Evolutionary conservation across 164 flowering plant species (phyloP), one percentile per base, ranked within the genome.

Genomic region (Vitis rotundifolia): DNA sequence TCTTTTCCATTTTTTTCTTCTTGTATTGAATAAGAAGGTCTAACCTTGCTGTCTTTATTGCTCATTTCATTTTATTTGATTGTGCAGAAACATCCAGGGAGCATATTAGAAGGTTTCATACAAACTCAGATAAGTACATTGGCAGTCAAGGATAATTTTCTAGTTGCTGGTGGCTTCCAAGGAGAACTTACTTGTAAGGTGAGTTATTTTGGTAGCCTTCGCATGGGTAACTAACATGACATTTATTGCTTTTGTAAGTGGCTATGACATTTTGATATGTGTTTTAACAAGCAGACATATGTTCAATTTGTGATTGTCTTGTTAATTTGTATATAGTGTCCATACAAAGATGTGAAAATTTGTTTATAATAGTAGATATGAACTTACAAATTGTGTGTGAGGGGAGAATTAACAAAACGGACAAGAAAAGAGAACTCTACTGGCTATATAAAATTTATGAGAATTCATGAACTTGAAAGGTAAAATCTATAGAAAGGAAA

Each of bases 151-250:
- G 84, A 88, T 52, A 81, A 84, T 57, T 75, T 86, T 56, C 69
- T 91, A 51, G 89, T 91, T 26, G 92, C 92, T 18, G 97, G 97
- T n/a, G 97, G 97, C n/a, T 91, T 91, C 66, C 92, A 89, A 69
- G 97, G 97, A 73, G 97, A 91, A 74, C 79, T 91, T 71, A 75
- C 80, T 63, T 91, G 97, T 70, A 91, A 91, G 91, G 97, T 91
- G 57, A 64, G 71, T 47, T 67, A 52, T 11, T 69, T 62, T 57
- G 53, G 51, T 47, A 11, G 12, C 44, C 44, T 37, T 37, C 7
- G 0, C 44, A 22, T 22, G 26, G 26, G 26, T 22, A 22, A 2
- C 26, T 22, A 22, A 28, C 49, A 37, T 44, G 53, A 8, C 1
- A 53, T 2, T 50, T 61, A 26, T 69, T 3, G 48, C 12, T 68